Evolutionary conservation across 805 yeast genomes (phyloP).

Genomic region (Yarrowia phangngaensis): DNA sequence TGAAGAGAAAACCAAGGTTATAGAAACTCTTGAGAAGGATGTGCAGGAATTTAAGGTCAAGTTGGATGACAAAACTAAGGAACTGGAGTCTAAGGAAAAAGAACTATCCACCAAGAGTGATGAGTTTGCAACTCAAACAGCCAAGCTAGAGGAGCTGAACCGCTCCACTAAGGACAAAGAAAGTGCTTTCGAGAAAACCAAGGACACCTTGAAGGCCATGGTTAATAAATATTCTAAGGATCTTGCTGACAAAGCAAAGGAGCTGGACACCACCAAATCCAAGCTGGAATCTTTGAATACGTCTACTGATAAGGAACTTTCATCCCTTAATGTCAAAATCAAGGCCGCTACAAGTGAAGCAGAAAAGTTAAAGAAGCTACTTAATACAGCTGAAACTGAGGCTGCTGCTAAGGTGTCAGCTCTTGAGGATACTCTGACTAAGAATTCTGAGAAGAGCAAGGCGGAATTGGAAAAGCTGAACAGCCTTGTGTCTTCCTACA

Average conservation of each 20-base stretch:
- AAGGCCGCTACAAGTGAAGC: conserved; percentile 7
- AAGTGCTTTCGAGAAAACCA: conserved; percentile 14
- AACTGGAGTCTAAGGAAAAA: not conserved
- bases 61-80: not conserved
- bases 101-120: not conserved
- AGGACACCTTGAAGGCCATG: conserved; percentile 8
- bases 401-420: conserved; percentile 17
- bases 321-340: conserved; percentile 4
- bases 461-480: conserved; percentile 21
- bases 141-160: conserved; percentile 23
- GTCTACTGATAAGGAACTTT: conserved; percentile 6
- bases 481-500: conserved; percentile 4
- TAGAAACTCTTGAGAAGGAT: not conserved
- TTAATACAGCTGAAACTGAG: conserved; percentile 6
- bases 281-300: conserved; percentile 11
- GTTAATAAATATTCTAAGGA: conserved; percentile 27
- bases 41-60: not conserved
- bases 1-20: conserved; percentile 3
- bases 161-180: conserved; percentile 2
- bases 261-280: conserved; percentile 23
- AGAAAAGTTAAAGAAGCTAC: conserved; percentile 5
- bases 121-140: conserved; percentile 3
- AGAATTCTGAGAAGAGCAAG: conserved; percentile 15
- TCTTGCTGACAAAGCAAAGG: conserved; percentile 12
- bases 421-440: conserved; percentile 3